phyloP scores from a whole-genome alignment of 1,139 yeast genomes.

The Nakaseomyces uthaithaninus region DNA sequence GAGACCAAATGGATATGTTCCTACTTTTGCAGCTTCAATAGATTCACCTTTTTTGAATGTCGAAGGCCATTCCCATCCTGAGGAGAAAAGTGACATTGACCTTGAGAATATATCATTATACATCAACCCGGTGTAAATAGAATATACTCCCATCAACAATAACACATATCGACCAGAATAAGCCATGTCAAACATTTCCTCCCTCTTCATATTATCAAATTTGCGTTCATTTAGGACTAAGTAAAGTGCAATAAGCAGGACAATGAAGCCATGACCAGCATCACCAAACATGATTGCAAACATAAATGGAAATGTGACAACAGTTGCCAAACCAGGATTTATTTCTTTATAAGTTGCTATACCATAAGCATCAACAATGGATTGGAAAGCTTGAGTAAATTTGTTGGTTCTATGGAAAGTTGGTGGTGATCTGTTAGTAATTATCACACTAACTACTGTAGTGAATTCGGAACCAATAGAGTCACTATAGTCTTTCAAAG shows the following conservation, averaged over 20 bases:
- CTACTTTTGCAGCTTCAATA: constrained; percentile 46
- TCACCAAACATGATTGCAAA: constrained; percentile 88
- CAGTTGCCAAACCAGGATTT: constrained; percentile 72
- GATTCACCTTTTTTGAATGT: constrained; percentile 51
- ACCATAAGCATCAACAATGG: constrained; percentile 75
- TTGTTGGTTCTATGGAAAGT: constrained; percentile 71
- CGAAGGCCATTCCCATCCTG: constrained; percentile 74
- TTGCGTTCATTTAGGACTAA: constrained; percentile 56
- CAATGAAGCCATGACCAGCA: constrained; percentile 67
- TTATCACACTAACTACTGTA: constrained; percentile 56
- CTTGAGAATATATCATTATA: constrained; percentile 73
- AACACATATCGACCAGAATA: constrained; percentile 66
- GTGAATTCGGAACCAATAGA: constrained; percentile 42
- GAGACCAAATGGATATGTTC: constrained; percentile 59
- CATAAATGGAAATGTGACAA: constrained; percentile 77
- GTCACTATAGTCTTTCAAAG: constrained; percentile 34
- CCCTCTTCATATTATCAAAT: constrained; percentile 54
- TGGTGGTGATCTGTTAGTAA: constrained; percentile 66
- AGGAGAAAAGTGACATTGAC: constrained; percentile 61
- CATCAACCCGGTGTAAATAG: constrained; percentile 70
- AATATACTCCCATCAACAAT: constrained; percentile 65
- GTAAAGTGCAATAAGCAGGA: constrained; percentile 49
- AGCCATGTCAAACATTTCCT: constrained; percentile 79
- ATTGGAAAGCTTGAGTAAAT: constrained; percentile 68
- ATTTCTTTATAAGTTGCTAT: constrained; percentile 70